Evolutionary conservation across 768 basidiomycete genomes (phyloP), one percentile per base, ranked within the genome.

Genomic region (Xerocomellus dryophilus): DNA sequence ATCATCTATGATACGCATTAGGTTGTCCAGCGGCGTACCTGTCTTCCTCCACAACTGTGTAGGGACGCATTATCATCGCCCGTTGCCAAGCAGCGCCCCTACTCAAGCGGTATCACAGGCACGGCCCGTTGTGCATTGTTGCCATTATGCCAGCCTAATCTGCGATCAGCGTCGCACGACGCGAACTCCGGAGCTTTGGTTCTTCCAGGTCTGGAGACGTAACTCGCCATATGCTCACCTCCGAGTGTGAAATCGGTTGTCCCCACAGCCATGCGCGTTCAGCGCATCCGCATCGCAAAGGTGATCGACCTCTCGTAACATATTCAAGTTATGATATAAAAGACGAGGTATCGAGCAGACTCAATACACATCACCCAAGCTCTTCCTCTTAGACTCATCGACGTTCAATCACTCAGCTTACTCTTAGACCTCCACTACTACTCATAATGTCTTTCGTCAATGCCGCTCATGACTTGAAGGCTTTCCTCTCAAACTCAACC

Each of bases 271-370:
- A n/a, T 20, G 20, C n/a, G 12, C 12, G 7, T 23, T 23, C 5
- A 25, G 36, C 12, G 2, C 18, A 31, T 47, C 5, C 36, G 21
- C 36, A 25, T 43, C 43, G 31, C 53, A 29, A 25, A n/a, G 21
- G 15, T 35, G 32, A 32, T 48, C 34, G 17, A 54, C 32, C 38
- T 32, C 42, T 17, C 35, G 29, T n/a, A 12, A 31, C 20, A 23
- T 23, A 2, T 3, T 23, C 3, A 23, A 3, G 5, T 23, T 23
- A 5, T 23, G 5, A 43, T 69, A 67, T 69, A 67, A 60, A 64
- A 51, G 50, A 20, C 50, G 52, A 42, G 31, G 18, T 31, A 48
- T 48, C 42, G 25, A 54, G 44, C 55, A 56, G 44, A 40, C 27
- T 43, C 34, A 42, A 45, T 20, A 2, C 21, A 14, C 34, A 57